Conservation (phyloP, 208 protist genomes). For the Lotmaria passim region DNA sequence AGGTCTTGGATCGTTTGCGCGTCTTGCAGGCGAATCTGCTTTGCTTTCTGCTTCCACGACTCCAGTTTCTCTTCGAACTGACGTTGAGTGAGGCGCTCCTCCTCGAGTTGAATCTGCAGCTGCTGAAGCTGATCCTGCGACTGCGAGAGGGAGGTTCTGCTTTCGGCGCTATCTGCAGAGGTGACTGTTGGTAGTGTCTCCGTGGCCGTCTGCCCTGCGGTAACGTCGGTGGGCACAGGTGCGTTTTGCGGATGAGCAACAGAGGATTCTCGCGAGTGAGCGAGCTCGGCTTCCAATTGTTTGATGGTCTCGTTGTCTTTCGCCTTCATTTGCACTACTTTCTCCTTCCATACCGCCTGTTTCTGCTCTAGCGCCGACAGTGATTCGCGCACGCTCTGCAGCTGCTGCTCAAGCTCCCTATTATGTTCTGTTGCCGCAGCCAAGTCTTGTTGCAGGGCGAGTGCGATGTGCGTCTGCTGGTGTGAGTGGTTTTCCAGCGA, state of each 20-base stretch:
- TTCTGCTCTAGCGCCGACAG: conserved; percentile 32
- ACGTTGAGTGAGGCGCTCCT: conserved; percentile 17
- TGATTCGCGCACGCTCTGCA: conserved; percentile 13
- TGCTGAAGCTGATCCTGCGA: conserved; percentile 6
- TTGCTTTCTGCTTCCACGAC: conserved; percentile 31
- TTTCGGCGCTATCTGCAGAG: not conserved
- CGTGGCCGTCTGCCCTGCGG: not conserved
- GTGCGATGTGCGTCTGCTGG: conserved; percentile 28
- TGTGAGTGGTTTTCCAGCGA: conserved; percentile 44
- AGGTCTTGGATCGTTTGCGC: conserved; percentile 34
- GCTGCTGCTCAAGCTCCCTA: conserved; percentile 17
- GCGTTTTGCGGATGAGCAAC: not conserved
- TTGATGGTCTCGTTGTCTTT: conserved; percentile 51
- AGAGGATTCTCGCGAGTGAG: conserved; percentile 9
- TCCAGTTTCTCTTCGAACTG: conserved; percentile 38
- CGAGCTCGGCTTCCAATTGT: conserved; percentile 33
- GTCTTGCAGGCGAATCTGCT: conserved; percentile 23
- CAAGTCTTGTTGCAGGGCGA: conserved; percentile 31
- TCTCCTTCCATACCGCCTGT: conserved; percentile 51
- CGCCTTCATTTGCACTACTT: conserved; percentile 54
- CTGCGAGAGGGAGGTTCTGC: not conserved
- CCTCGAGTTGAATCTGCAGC: conserved; percentile 30
- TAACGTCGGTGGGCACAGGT: not conserved
- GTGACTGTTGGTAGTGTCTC: not conserved
- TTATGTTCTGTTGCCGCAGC: conserved; percentile 14